Evolutionary conservation across 176 grass and related monocot genomes (phyloP).

Genomic region (Alloteropsis semialata): DNA sequence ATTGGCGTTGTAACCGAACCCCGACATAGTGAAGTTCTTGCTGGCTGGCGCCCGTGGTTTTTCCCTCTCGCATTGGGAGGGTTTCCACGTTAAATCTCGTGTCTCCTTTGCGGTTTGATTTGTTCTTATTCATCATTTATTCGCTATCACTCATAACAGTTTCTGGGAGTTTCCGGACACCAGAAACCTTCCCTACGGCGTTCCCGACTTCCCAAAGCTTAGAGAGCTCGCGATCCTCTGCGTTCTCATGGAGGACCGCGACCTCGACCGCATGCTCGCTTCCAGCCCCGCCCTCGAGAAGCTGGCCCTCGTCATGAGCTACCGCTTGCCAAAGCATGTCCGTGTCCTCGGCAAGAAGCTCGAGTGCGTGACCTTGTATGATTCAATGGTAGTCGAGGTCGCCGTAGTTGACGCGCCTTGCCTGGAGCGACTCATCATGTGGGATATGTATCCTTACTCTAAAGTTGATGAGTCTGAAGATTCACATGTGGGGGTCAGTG

Average conservation of each 20-base stretch:
- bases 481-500: not conserved
- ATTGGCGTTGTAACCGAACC: too few species aligned
- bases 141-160: too few species aligned
- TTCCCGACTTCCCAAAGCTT: conserved; percentile 24
- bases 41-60: too few species aligned
- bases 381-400: not conserved
- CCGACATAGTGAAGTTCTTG: too few species aligned
- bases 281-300: conserved; percentile 22
- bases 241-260: not conserved
- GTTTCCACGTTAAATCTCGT: too few species aligned
- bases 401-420: not conserved
- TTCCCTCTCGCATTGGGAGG: too few species aligned
- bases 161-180: conserved; percentile 7
- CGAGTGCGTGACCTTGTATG: not conserved
- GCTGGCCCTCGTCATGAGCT: not conserved
- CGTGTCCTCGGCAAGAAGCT: not conserved
- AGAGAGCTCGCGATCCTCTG: conserved; percentile 18
- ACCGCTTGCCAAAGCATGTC: not conserved
- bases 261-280: conserved; percentile 30
- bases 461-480: not conserved
- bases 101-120: too few species aligned
- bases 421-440: conserved; percentile 27
- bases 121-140: too few species aligned
- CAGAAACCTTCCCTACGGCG: not conserved
- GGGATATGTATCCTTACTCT: not conserved